Conservation (phyloP, 2,329 filamentous ascomycete genomes). For the Fusarium hostae region DNA sequence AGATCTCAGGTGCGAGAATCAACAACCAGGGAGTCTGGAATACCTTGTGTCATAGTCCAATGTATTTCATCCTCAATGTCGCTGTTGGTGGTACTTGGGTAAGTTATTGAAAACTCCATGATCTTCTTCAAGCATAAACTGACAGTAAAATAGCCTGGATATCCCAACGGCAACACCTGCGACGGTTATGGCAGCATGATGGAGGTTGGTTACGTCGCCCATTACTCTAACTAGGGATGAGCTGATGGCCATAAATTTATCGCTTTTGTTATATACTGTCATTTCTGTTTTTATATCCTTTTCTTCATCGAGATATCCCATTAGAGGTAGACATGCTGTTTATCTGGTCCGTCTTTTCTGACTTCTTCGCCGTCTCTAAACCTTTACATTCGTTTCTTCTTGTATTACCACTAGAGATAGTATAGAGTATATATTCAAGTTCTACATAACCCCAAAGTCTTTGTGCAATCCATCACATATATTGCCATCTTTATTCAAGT, state of each 20-base stretch:
- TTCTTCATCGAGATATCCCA: neutral
- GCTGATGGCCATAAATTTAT: fast-evolving
- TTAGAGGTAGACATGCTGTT: neutral
- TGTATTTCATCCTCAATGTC: conserved; percentile 64
- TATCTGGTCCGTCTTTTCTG: no score
- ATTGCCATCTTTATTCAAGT: no score
- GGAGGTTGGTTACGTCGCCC: conserved; percentile 61
- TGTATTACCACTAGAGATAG: neutral
- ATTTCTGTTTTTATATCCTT: neutral
- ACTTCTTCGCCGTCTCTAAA: fast-evolving
- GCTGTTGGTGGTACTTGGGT: conserved; percentile 63
- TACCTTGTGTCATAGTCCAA: conserved; percentile 58
- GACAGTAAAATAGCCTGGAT: conserved; percentile 53
- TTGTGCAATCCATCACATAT: no score
- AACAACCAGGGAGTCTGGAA: conserved; percentile 58
- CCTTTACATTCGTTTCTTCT: neutral
- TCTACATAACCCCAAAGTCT: no score
- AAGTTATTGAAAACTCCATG: conserved; percentile 34
- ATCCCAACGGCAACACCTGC: conserved; percentile 55
- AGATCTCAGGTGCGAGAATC: conserved; percentile 56
- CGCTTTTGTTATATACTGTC: fast-evolving
- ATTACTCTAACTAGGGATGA: conserved; percentile 41
- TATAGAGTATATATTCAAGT: no score
- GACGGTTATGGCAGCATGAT: conserved; percentile 59
- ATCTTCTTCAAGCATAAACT: neutral